phyloP scores from a whole-genome alignment of 192 early-diverging fungal species.

The Gryganskiella cystojenkinii region DNA sequence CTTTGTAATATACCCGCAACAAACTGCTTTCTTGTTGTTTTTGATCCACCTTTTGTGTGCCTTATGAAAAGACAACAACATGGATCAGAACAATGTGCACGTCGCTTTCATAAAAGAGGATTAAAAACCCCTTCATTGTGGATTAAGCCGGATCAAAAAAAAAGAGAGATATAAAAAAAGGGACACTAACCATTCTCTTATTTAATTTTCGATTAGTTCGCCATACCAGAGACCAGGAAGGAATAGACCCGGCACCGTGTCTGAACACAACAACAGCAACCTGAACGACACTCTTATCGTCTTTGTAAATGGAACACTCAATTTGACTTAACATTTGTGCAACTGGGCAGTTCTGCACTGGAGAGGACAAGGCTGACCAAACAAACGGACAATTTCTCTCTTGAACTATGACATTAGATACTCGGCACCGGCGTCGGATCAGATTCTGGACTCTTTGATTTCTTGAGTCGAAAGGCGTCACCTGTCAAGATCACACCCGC shows the following conservation, averaged over 20 bases:
- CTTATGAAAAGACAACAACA: too few species aligned
- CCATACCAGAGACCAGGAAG: constrained; percentile 35
- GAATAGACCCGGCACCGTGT: not conserved
- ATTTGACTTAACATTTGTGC: too few species aligned
- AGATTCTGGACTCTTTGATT: constrained; percentile 26
- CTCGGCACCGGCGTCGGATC: not conserved
- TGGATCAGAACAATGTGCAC: too few species aligned
- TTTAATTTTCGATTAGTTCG: not conserved
- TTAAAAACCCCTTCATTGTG: too few species aligned
- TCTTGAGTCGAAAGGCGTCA: constrained; percentile 15
- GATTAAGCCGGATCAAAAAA: not conserved
- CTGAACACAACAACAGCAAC: not conserved
- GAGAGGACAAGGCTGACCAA: not conserved
- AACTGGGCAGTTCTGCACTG: not conserved
- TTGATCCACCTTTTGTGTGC: too few species aligned
- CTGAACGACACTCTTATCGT: constrained; percentile 15
- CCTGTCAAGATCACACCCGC: constrained; percentile 19
- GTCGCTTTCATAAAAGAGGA: too few species aligned
- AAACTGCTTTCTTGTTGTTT: too few species aligned
- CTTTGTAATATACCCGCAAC: too few species aligned
- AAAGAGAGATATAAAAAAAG: too few species aligned
- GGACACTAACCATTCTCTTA: not conserved
- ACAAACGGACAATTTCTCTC: not conserved
- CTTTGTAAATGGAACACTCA: too few species aligned
- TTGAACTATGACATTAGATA: not conserved